Conservation (phyloP, 2,329 filamentous ascomycete species). For the Diplodia scrobiculata region DNA sequence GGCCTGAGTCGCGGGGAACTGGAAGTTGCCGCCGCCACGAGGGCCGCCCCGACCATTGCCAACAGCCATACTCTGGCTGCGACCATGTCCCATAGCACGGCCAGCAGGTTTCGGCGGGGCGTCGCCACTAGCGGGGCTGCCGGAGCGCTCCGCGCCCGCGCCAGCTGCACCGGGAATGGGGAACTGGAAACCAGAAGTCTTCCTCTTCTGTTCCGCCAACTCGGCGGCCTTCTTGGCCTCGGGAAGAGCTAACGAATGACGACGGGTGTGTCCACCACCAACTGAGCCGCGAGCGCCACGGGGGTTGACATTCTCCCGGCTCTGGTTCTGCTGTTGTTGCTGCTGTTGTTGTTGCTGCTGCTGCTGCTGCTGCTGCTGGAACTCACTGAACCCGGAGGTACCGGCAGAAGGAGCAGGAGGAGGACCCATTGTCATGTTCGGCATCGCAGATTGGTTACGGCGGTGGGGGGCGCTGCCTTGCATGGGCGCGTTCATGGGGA, state of each 20-base stretch:
- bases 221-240: conserved; percentile 98
- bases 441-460: conserved; percentile 95
- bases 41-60: conserved; percentile 66
- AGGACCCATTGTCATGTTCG: conserved; percentile 83
- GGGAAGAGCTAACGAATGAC: conserved; percentile 90
- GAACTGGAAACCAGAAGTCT: conserved; percentile 92
- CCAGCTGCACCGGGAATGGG: conserved; percentile 71
- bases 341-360: conserved; percentile 4
- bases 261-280: conserved; percentile 77
- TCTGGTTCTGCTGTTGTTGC: conserved; percentile 57
- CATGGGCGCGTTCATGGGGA: conserved; percentile 72
- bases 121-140: conserved; percentile 55
- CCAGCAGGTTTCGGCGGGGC: conserved; percentile 38
- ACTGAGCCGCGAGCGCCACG: conserved; percentile 69
- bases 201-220: conserved; percentile 92
- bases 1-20: conserved; percentile 62
- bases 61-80: conserved; percentile 89
- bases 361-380: conserved; percentile 55
- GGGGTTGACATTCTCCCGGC: conserved; percentile 67
- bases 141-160: conserved; percentile 54
- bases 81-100: conserved; percentile 61
- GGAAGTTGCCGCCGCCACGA: conserved; percentile 72
- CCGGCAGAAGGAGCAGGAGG: conserved; percentile 90
- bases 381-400: conserved; percentile 83
- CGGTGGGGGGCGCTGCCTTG: conserved; percentile 88